Base-by-base conservation (phyloP, 257 asterid species). In the Anisodus tanguticus region DNA sequence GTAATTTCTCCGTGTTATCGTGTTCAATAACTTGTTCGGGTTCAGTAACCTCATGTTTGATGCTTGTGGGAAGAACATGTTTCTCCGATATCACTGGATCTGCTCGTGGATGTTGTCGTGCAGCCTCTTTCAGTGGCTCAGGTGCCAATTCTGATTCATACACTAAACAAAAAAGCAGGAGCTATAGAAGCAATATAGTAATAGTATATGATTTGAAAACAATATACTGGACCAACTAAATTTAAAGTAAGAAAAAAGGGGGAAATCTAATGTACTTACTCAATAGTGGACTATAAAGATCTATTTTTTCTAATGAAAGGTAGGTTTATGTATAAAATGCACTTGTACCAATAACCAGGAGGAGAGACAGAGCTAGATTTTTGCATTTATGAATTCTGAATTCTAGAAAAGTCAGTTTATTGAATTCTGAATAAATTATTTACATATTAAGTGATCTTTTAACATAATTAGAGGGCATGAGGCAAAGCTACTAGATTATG, bases 71-170 rank as follows among this genome's bases (percentile, higher is more conserved):
- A 76, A 86, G 80, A 83, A 82, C 51, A 57, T 88, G 94, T 0
- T 82, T 90, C 90, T 91, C 94, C 2, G 97, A 84, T 80, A 97
- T 88, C 80, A 95, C 94, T 0, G 97, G 98, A 83, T 62, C 90
- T 31, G 98, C 96, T 47, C 98, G 87, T 51, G 98, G 99, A 86
- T 93, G 95, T 88, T 97, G 98, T 86, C 97, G 86, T 3, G 98
- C 95, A 1, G 86, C 88, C 89, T 94, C 98, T 87, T 86, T 93
- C 57, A 86, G 88, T 49, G 39, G 74, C 80, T 92, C 95, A 0
- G 98, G 98, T 57, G 98, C 98, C 79, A 90, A 89, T 85, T 90
- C 98, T 2, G 98, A 97, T 89, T 95, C 97, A 69, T 97, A 97
- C 98, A 97, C 99, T 97, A 90, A 41, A 85, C 5, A 85, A 39